Percentiles rank a stretch among this genome's conserved stretches.
These are phyloP conservation scores for Scheffersomyces segobiensis DNA, from an alignment of 1,139 yeast genomes.

Conservation along the genomic window DNA sequence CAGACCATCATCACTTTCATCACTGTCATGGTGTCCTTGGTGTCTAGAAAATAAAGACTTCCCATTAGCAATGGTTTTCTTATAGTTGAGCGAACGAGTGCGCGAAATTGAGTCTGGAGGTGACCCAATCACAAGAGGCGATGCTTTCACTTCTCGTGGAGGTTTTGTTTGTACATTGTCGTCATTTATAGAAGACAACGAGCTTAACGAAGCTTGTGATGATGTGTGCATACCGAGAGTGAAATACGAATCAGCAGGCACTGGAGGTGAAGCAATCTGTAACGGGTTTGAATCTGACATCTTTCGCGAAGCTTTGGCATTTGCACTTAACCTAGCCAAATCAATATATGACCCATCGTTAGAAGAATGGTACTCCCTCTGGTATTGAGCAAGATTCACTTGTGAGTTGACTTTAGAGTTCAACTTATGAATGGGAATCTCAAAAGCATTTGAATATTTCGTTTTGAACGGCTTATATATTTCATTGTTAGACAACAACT, in stretches of 20 bases:
- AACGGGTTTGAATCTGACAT: constrained; percentile 20
- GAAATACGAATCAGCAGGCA: constrained; percentile 31
- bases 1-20: constrained; percentile 14
- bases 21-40: constrained; percentile 19
- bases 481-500: constrained; percentile 36
- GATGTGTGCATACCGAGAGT: constrained; percentile 13
- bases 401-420: constrained; percentile 46
- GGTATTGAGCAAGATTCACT: constrained; percentile 16
- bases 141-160: background rate
- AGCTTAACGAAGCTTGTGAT: background rate
- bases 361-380: constrained; percentile 19
- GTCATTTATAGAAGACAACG: background rate
- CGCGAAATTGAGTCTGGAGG: background rate
- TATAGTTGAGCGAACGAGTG: constrained; percentile 31
- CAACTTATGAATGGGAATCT: constrained; percentile 41
- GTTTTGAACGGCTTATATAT: constrained; percentile 44
- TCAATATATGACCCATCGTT: constrained; percentile 29
- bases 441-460: constrained; percentile 39
- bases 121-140: background rate
- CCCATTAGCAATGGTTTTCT: constrained; percentile 21
- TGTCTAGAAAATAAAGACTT: constrained; percentile 28
- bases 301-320: constrained; percentile 11
- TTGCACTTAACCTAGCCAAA: constrained; percentile 21
- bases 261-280: constrained; percentile 9
- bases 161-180: background rate